These are phyloP conservation scores for Yamadazyma buinensis DNA, from an alignment of 1,139 yeast genomes.

Conservation along the genomic window DNA sequence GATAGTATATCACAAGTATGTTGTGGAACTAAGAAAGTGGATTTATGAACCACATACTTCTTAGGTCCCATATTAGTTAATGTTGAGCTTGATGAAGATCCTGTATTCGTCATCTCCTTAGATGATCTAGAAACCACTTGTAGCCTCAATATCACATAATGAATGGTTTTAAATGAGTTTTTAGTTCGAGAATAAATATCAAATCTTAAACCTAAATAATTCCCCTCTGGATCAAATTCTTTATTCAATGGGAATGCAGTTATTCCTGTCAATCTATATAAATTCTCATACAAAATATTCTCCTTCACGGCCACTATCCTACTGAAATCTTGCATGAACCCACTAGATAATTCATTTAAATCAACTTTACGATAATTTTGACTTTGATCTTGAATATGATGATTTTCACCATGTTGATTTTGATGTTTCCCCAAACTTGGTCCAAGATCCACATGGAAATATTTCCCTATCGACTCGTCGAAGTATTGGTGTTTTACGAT, in stretches of 20 bases:
- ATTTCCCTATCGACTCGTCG: slow-evolving; percentile 26
- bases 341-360: slow-evolving; percentile 9
- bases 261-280: slow-evolving; percentile 35
- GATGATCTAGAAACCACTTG: not conserved
- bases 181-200: slow-evolving; percentile 25
- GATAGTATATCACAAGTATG: no score
- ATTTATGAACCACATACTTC: slow-evolving; percentile 2
- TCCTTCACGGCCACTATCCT: slow-evolving; percentile 23
- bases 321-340: slow-evolving; percentile 9
- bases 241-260: slow-evolving; percentile 41
- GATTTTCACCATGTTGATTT: no score
- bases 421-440: no score
- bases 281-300: slow-evolving; percentile 35
- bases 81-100: no score
- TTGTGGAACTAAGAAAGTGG: slow-evolving; percentile 7
- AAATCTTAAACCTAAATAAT: slow-evolving; percentile 35
- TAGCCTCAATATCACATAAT: slow-evolving; percentile 30
- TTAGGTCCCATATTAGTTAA: not conserved
- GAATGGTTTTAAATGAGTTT: slow-evolving; percentile 25
- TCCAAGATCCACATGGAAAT: slow-evolving; percentile 14
- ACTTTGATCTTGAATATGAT: not conserved
- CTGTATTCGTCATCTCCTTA: no score
- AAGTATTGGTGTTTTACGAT: slow-evolving; percentile 26
- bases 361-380: not conserved
- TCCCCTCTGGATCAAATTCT: slow-evolving; percentile 19